Conservation (phyloP, 768 basidiomycete species). For the Kondoa subrosea region DNA sequence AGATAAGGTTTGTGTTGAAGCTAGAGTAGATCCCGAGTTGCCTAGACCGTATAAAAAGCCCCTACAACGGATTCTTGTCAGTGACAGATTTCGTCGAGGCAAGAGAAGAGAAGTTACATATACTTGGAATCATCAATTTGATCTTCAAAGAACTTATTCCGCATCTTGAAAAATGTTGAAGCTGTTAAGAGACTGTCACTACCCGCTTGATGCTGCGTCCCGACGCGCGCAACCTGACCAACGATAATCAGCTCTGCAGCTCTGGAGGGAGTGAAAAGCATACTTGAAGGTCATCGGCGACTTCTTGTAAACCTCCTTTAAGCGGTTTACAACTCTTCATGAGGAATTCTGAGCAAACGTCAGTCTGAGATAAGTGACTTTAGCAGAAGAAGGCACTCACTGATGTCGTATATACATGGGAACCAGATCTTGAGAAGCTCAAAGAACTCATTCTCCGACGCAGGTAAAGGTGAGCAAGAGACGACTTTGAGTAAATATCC, state of each 20-base stretch:
- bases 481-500: conserved; percentile 94
- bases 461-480: conserved; percentile 58
- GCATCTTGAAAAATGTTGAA: conserved; percentile 90
- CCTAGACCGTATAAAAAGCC: conserved; percentile 7
- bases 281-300: conserved; percentile 89
- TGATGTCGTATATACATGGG: conserved; percentile 92
- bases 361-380: not conserved
- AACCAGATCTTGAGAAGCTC: conserved; percentile 78
- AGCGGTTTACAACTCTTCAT: conserved; percentile 69
- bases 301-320: conserved; percentile 80
- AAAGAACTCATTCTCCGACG: conserved; percentile 78
- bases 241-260: not conserved
- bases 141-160: conserved; percentile 76
- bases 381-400: conserved; percentile 16
- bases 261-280: conserved; percentile 30
- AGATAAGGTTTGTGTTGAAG: not conserved
- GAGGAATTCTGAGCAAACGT: conserved; percentile 42
- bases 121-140: conserved; percentile 49
- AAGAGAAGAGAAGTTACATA: not conserved
- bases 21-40: not conserved
- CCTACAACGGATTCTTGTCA: no score
- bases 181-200: conserved; percentile 91
- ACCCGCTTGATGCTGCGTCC: conserved; percentile 84
- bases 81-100: no score
- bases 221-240: conserved; percentile 64